phyloP scores from a whole-genome alignment of 2,329 filamentous ascomycete species.

The Aureobasidium sp. region DNA sequence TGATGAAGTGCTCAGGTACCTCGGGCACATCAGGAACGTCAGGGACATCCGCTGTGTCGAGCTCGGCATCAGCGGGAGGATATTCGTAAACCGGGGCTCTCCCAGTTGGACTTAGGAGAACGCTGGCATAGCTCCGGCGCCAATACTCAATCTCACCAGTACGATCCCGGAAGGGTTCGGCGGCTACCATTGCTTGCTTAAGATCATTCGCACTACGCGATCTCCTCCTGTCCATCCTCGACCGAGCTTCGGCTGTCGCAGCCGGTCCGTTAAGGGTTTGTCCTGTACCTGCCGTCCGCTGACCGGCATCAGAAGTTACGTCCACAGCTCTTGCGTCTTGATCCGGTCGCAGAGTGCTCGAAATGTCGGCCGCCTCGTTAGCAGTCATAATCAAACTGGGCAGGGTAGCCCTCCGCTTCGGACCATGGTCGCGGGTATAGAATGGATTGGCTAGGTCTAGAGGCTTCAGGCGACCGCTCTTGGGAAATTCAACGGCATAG shows the following conservation, averaged over 20 bases:
- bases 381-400: conserved; percentile 26
- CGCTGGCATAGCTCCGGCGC: conserved; percentile 28
- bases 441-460: conserved; percentile 29
- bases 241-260: neutral
- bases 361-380: conserved; percentile 20
- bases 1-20: neutral
- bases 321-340: conserved; percentile 11
- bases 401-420: conserved; percentile 23
- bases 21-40: neutral
- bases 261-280: conserved; percentile 15
- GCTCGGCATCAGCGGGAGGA: neutral
- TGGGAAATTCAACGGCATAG: conserved; percentile 30
- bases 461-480: conserved; percentile 30
- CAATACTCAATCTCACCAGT: conserved; percentile 31
- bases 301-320: neutral
- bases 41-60: neutral
- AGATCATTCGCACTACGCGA: conserved; percentile 31
- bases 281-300: conserved; percentile 8
- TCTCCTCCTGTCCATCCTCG: conserved; percentile 24
- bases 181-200: conserved; percentile 17
- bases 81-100: neutral
- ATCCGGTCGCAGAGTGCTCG: conserved; percentile 10
- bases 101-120: conserved; percentile 25
- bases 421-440: conserved; percentile 15
- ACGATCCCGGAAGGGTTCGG: conserved; percentile 24